Conservation (phyloP, 1,139 yeast genomes). For the Lodderomyces jiufengensis region DNA sequence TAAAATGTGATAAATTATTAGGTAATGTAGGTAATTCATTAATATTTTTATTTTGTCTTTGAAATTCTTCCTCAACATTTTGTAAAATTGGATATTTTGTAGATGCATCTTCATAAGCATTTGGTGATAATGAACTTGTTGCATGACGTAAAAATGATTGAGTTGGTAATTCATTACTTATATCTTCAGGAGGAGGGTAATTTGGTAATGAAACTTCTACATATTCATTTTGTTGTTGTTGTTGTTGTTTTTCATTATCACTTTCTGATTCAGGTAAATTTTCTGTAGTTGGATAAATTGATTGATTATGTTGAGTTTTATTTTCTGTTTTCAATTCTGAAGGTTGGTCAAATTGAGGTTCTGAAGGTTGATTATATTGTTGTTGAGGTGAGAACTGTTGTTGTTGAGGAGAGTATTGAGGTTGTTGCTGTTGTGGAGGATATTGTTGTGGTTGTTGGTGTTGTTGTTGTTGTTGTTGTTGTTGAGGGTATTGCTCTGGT, state of each 20-base stretch:
- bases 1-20: conserved; percentile 10
- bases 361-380: conserved; percentile 9
- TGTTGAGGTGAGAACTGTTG: conserved; percentile 3
- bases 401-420: conserved; percentile 2
- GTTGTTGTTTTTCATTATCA: conserved; percentile 5
- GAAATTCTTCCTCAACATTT: conserved; percentile 15
- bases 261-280: conserved; percentile 11
- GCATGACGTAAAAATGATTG: conserved; percentile 13
- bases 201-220: conserved; percentile 13
- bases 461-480: background rate
- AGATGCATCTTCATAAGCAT: conserved; percentile 19
- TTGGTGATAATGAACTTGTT: conserved; percentile 11
- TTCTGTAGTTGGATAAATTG: conserved; percentile 11
- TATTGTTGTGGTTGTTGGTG: conserved; percentile 1
- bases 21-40: conserved; percentile 14
- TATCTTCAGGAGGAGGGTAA: conserved; percentile 15
- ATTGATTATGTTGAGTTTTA: conserved; percentile 1
- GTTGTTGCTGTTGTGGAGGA: conserved; percentile 2
- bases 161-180: conserved; percentile 9
- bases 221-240: background rate
- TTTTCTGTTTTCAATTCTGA: background rate
- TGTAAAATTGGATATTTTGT: conserved; percentile 21
- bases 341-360: conserved; percentile 10
- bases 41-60: conserved; percentile 3
- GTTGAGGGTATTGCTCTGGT: conserved; percentile 3